These are phyloP conservation scores for Boletus vermiculosoides DNA, from an alignment of 768 basidiomycete genomes.

Conservation along the genomic window DNA sequence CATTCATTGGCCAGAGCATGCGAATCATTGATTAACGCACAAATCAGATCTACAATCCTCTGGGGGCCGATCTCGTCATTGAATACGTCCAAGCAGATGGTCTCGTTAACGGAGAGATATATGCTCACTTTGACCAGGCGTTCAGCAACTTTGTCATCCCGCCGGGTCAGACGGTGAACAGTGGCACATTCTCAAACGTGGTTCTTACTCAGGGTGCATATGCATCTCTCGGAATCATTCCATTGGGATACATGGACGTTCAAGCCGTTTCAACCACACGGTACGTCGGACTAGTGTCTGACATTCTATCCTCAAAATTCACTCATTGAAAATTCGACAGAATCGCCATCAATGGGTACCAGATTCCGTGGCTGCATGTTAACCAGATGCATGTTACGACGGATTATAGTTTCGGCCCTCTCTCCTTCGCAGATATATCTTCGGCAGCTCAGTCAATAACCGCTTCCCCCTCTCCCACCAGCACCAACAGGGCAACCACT, in stretches of 20 bases:
- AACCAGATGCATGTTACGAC: slow-evolving; percentile 53
- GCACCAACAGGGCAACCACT: background rate
- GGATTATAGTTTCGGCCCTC: slow-evolving; percentile 34
- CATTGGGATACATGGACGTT: slow-evolving; percentile 54
- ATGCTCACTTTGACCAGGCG: slow-evolving; percentile 55
- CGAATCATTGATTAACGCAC: background rate
- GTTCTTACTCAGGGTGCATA: slow-evolving; percentile 58
- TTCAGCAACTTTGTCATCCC: slow-evolving; percentile 59
- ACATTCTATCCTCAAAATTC: background rate
- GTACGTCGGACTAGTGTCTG: slow-evolving; percentile 22
- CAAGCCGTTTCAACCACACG: slow-evolving; percentile 44
- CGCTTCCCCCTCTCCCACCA: background rate
- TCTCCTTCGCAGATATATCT: slow-evolving; percentile 21
- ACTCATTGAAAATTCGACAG: slow-evolving; percentile 15
- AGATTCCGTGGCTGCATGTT: slow-evolving; percentile 64
- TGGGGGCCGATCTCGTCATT: slow-evolving; percentile 56
- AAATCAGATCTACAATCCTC: slow-evolving; percentile 52
- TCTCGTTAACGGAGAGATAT: slow-evolving; percentile 49
- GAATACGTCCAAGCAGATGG: slow-evolving; percentile 57
- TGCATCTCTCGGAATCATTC: slow-evolving; percentile 55
- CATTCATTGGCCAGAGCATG: background rate
- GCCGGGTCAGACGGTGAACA: slow-evolving; percentile 57
- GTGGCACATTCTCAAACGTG: slow-evolving; percentile 57
- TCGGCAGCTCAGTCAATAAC: slow-evolving; percentile 15
- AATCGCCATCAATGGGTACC: slow-evolving; percentile 55